Base-by-base conservation (phyloP, 306 rosid genomes). In the Arachis hypogaea region DNA sequence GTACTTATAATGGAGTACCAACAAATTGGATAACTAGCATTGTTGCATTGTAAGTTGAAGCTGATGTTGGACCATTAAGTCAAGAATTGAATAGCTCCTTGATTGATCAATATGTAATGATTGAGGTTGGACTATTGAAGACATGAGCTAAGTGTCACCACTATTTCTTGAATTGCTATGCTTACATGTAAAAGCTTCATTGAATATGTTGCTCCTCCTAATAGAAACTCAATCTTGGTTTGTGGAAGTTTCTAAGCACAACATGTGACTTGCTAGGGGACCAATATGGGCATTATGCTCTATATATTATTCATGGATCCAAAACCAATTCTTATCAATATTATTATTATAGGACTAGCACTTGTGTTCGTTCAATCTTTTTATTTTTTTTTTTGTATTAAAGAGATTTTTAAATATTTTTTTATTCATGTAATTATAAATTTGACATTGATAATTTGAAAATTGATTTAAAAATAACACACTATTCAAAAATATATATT, bases 201-300 rank as follows among this genome's bases (percentile, higher is more conserved):
- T 11, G 50, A 18, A 18, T 40, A 18, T 45, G 71, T 67, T 43
- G 71, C 52, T 61, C 41, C 70, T 62, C 4, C 60, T 28, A 62
- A 16, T 56, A 80, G 66, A 72, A 76, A 76, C 40, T 77, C 70
- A 69, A 50, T 69, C 29, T 70, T 58, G 57, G 75, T 44, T 69
- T 61, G 59, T 71, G 71, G 65, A 65, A 51, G 71, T 71, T 79
- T 77, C 61, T 69, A 41, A 60, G 56, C 85, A 81, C 14, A 78
- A 75, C 88, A 84, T 81, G 85, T 81, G 85, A 78, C 74, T 66
- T 71, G 68, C 3, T 71, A 80, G 83, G 85, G 88, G 82, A 84
- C 85, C 86, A 82, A 82, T 60, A 76, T 77, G 85, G 84, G 80
- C 77, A 73, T 74, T 78, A 86, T 73, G 46, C 84, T 67, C 7